Conservation (phyloP, 2,329 filamentous ascomycete species). For the Cercospora berteroae region DNA sequence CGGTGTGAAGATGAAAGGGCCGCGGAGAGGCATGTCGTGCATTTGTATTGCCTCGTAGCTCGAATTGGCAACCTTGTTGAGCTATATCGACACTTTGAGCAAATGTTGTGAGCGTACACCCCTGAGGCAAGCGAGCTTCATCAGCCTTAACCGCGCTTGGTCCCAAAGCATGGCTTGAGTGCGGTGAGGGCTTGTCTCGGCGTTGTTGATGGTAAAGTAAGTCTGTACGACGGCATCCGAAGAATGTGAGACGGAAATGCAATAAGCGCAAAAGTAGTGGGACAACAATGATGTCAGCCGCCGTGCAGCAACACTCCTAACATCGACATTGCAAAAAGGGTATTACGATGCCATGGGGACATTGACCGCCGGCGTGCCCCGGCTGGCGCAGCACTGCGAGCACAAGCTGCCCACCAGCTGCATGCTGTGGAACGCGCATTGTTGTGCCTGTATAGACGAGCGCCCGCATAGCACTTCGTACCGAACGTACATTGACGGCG, state of each 20-base stretch:
- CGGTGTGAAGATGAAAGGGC: not conserved
- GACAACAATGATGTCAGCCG: not conserved
- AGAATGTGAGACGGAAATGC: not conserved
- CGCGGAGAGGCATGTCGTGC: not conserved
- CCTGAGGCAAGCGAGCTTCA: not conserved
- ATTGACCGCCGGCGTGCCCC: constrained; percentile 31
- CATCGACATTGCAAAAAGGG: not conserved
- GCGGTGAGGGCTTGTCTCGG: not conserved
- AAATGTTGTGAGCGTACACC: not conserved
- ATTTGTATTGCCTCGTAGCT: not conserved
- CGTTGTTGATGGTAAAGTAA: not conserved
- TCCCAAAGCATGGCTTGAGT: not conserved
- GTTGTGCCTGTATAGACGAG: constrained; percentile 37
- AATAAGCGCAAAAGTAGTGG: not conserved
- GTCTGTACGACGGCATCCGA: not conserved
- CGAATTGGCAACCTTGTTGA: not conserved
- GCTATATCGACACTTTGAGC: not conserved
- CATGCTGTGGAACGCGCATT: constrained; percentile 31
- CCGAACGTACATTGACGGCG: constrained; percentile 50
- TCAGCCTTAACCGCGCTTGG: not conserved
- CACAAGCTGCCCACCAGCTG: constrained; percentile 37
- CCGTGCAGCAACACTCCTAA: not conserved
- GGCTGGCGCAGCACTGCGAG: constrained; percentile 33
- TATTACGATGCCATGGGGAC: constrained; percentile 31
- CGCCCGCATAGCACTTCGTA: constrained; percentile 45